Evolutionary conservation across 2,329 filamentous ascomycete species (phyloP), one percentile per base, ranked within the genome.

Genomic region (Xylariaceae sp.): DNA sequence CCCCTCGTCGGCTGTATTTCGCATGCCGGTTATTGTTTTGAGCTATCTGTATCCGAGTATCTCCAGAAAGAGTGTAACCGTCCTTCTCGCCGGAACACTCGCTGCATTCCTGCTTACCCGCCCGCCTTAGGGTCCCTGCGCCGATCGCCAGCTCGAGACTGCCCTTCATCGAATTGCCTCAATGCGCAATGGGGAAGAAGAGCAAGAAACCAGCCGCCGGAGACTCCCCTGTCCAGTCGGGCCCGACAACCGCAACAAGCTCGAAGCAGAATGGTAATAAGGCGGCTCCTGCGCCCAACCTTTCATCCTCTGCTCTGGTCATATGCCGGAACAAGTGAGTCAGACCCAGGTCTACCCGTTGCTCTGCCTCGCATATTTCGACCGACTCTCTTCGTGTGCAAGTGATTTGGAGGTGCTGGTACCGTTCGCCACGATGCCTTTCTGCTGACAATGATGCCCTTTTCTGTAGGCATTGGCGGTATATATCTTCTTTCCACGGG

Each of bases 401-500:
- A 4, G 13, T 34, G 26, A 36, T 30, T 62, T 46, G 26, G 26
- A 48, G 26, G 40, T 59, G 43, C 64, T 56, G 55, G 29, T 44
- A 41, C 51, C 47, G 51, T 46, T 44, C 30, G 34, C 18, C 26
- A 13, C 19, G 21, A 29, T 41, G 19, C 15, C 21, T 39, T 12
- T 36, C 12, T 43, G 44, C 55, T 59, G 26, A 51, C 49, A 16
- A 44, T 18, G 19, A 32, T 21, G 36, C 47, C 29, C 22, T 48
- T 18, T 47, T 32, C 49, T 21, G 15, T 48, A 92, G 89, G 69
- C 88, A 92, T 73, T 92, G 88, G 89, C 81, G 85, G 59, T 89
- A 90, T 69, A 91, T 94, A 55, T 91, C 88, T 19, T 87, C 85
- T 26, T 94, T 89, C 66, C 86, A 92, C 67, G 89, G 89, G 21